phyloP scores from a whole-genome alignment of 768 basidiomycete genomes.

The Floccularia luteovirens region DNA sequence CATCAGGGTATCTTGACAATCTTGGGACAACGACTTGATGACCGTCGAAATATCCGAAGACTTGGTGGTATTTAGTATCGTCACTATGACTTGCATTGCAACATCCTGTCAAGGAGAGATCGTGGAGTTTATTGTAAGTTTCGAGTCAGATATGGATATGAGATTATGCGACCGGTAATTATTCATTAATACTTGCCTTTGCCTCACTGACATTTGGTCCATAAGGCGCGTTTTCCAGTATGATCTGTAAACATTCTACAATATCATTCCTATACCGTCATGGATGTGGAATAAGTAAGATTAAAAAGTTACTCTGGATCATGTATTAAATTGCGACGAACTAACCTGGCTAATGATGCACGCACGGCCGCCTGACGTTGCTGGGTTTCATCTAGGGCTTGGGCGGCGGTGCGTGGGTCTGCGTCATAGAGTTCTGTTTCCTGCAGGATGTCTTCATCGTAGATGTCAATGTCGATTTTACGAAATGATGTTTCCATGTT shows the following conservation, averaged over 20 bases:
- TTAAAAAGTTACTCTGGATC: neutral
- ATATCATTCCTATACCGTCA: constrained; percentile 72
- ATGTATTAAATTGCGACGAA: constrained; percentile 15
- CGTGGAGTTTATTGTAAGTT: neutral
- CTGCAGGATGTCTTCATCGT: constrained; percentile 85
- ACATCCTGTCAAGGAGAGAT: constrained; percentile 42
- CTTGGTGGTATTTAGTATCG: constrained; percentile 92
- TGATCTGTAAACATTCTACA: constrained; percentile 58
- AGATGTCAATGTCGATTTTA: constrained; percentile 90
- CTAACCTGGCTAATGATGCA: constrained; percentile 62
- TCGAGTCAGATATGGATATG: no score
- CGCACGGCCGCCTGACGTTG: constrained; percentile 68
- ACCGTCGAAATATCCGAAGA: constrained; percentile 75
- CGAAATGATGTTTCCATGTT: constrained; percentile 59
- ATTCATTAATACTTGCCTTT: constrained; percentile 48
- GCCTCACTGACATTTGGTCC: constrained; percentile 85
- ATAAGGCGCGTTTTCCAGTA: constrained; percentile 81
- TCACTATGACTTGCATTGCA: constrained; percentile 72
- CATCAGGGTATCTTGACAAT: constrained; percentile 88
- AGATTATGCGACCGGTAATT: neutral
- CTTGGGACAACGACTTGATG: constrained; percentile 64
- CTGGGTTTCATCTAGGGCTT: constrained; percentile 71
- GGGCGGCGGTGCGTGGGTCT: constrained; percentile 72
- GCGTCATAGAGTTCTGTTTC: constrained; percentile 83
- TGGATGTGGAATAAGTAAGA: no score